These are phyloP conservation scores for Lentinula sp. DNA, from an alignment of 768 basidiomycete genomes.

Conservation along the genomic window DNA sequence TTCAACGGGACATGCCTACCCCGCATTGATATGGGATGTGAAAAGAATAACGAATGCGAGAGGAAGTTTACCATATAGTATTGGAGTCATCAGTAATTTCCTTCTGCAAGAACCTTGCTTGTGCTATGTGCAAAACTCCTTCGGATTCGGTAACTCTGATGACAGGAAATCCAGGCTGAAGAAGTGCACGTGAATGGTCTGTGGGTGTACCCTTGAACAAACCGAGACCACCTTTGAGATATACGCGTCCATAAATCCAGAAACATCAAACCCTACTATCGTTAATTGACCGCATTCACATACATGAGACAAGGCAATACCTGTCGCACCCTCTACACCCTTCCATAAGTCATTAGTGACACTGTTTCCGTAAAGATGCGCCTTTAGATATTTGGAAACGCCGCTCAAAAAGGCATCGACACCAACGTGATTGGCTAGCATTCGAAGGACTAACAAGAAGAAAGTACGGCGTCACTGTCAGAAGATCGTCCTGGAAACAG, in stretches of 20 bases:
- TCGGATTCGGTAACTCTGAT: conserved; percentile 75
- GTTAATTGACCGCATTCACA: no score
- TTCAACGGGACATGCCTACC: conserved; percentile 76
- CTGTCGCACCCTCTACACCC: conserved; percentile 73
- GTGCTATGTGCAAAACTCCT: conserved; percentile 70
- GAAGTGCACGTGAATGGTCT: background rate
- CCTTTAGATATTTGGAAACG: conserved; percentile 89
- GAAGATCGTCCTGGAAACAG: background rate
- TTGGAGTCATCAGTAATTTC: conserved; percentile 81
- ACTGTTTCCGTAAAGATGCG: conserved; percentile 79
- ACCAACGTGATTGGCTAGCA: conserved; percentile 86
- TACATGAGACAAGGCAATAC: conserved; percentile 17
- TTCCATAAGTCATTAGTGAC: conserved; percentile 85
- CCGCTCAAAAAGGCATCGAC: conserved; percentile 84
- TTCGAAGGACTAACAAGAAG: conserved; percentile 66
- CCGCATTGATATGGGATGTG: background rate
- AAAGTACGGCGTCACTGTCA: background rate
- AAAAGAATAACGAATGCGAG: background rate
- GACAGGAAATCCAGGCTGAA: conserved; percentile 77
- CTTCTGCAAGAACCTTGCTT: conserved; percentile 89
- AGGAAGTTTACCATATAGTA: conserved; percentile 64
- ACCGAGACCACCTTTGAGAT: conserved; percentile 54
- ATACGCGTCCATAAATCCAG: conserved; percentile 88
- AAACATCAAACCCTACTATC: conserved; percentile 52
- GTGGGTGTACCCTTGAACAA: background rate